A percentile compares a stretch with the other conserved stretches of the same genome.
Conservation (phyloP, 1,284 basidiomycete genomes). For the Sporisorium iseilematis-ciliati region DNA sequence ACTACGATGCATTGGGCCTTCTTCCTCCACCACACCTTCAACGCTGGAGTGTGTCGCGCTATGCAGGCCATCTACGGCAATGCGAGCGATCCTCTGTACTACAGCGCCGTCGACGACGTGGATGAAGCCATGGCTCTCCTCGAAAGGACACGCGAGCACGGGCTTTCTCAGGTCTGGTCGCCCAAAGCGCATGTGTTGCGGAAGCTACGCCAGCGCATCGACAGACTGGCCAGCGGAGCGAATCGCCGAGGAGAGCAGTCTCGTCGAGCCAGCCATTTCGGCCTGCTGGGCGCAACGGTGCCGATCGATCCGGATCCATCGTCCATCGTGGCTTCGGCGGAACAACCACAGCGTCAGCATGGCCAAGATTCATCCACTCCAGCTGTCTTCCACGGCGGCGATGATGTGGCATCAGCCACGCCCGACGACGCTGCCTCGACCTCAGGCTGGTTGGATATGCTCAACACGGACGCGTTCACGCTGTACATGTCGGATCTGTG, state of each 20-base stretch:
- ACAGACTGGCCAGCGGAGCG: not conserved
- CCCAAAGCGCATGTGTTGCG: conserved; percentile 13
- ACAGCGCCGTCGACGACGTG: conserved; percentile 17
- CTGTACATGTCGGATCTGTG: conserved; percentile 10
- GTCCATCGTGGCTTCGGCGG: not conserved
- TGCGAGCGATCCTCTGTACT: conserved; percentile 8
- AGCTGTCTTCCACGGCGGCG: not conserved
- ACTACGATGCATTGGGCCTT: conserved; percentile 19
- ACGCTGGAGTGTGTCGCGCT: conserved; percentile 21
- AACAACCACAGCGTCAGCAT: not conserved
- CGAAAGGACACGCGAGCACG: conserved; percentile 12
- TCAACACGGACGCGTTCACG: conserved; percentile 15
- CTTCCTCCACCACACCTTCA: conserved; percentile 22
- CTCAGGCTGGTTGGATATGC: conserved; percentile 10
- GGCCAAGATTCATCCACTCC: not conserved
- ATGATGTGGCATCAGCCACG: conserved; percentile 9
- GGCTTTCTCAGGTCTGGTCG: conserved; percentile 5
- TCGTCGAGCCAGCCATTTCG: conserved; percentile 10
- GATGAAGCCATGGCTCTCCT: conserved; percentile 17
- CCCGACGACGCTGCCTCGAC: conserved; percentile 7
- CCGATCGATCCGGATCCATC: not conserved
- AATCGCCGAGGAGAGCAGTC: conserved; percentile 8
- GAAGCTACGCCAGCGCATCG: conserved; percentile 15
- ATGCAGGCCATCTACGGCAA: conserved; percentile 20
- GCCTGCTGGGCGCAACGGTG: conserved; percentile 11